phyloP scores from a whole-genome alignment of 345 rosid species.

The Pugionium cornutum region DNA sequence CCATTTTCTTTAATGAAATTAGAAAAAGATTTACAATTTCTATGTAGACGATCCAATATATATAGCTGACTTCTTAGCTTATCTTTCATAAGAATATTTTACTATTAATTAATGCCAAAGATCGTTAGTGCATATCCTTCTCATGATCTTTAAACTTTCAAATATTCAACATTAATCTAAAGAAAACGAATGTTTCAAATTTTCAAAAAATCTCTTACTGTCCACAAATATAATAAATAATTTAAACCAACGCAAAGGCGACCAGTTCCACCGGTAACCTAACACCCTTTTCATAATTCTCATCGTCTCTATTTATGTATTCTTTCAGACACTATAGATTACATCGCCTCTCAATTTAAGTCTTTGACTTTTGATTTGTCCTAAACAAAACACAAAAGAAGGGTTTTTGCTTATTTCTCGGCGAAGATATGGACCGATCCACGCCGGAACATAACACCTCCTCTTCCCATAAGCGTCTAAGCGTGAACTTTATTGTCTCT shows the following conservation, averaged over 20 bases:
- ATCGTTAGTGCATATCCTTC: conserved; percentile 18
- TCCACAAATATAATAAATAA: conserved; percentile 9
- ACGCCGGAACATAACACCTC: conserved; percentile 39
- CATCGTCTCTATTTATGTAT: conserved; percentile 22
- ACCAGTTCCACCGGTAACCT: conserved; percentile 38
- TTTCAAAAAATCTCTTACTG: background rate
- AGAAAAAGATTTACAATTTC: too few relatives aligned
- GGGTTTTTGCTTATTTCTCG: background rate
- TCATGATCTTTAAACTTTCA: conserved; percentile 30
- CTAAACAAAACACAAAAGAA: background rate
- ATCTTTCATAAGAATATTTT: background rate
- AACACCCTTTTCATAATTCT: conserved; percentile 29
- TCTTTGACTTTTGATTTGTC: conserved; percentile 26
- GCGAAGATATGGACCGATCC: conserved; percentile 30
- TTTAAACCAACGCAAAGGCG: conserved; percentile 24
- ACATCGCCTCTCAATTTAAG: background rate
- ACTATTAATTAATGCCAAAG: background rate
- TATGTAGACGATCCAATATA: background rate
- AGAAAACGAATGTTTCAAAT: conserved; percentile 21
- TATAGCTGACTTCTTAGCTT: background rate
- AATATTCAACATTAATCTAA: conserved; percentile 9
- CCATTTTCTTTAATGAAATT: too few relatives aligned
- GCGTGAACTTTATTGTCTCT: conserved; percentile 45
- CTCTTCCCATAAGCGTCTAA: conserved; percentile 43
- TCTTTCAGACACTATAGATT: conserved; percentile 28